Conservation (phyloP, 352 stramenopile genomes). For the Phytophthora citricola region DNA sequence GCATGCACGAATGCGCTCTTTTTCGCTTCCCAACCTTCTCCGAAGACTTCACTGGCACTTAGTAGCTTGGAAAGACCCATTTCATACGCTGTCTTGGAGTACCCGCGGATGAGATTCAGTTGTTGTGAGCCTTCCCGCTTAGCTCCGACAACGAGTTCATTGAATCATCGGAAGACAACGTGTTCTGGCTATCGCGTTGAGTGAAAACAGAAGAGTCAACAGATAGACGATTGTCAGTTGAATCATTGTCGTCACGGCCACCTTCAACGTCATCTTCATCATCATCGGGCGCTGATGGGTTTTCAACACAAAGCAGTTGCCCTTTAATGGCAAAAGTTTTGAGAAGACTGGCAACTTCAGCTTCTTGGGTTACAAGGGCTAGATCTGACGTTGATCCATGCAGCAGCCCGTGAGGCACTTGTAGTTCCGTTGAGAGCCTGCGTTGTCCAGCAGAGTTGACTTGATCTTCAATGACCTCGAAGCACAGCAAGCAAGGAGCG, state of each 20-base stretch:
- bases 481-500: constrained; percentile 75
- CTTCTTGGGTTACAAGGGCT: constrained; percentile 45
- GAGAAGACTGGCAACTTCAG: constrained; percentile 51
- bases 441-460: constrained; percentile 65
- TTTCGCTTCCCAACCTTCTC: constrained; percentile 95
- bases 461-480: constrained; percentile 83
- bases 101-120: constrained; percentile 54
- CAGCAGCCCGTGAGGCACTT: not conserved
- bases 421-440: constrained; percentile 17
- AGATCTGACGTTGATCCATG: constrained; percentile 21
- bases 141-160: constrained; percentile 32
- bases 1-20: constrained; percentile 86
- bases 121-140: constrained; percentile 20
- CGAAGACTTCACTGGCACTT: constrained; percentile 75
- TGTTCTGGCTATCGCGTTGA: constrained; percentile 11
- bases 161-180: constrained; percentile 24
- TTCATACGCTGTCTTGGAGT: constrained; percentile 74
- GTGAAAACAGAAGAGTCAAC: constrained; percentile 6
- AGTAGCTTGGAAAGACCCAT: constrained; percentile 71
- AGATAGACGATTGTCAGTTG: not conserved
- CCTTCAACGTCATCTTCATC: constrained; percentile 47
- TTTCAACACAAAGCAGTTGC: constrained; percentile 56
- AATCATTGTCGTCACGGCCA: constrained; percentile 10
- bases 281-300: constrained; percentile 29
- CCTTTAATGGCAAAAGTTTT: constrained; percentile 74